Percentiles rank a stretch among this genome's conserved stretches.
phyloP scores from a whole-genome alignment of 495 filamentous ascomycete genomes.

The Podospora appendiculata region DNA sequence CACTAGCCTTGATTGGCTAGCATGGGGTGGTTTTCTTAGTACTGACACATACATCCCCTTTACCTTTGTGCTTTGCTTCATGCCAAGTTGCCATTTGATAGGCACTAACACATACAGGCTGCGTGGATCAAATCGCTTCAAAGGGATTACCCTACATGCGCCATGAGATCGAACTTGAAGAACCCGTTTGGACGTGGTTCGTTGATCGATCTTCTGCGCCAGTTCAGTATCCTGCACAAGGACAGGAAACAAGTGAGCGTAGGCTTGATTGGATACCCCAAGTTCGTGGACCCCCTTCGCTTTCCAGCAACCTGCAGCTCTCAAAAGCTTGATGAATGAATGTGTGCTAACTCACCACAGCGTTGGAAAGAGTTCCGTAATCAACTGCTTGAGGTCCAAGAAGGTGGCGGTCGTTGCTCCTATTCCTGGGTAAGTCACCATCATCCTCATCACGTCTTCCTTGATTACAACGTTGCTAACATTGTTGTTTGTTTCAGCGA shows the following conservation, averaged over 20 bases:
- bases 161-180: slow-evolving; percentile 86
- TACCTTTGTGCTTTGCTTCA: not conserved
- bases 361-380: slow-evolving; percentile 85
- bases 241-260: slow-evolving; percentile 89
- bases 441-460: too few species aligned
- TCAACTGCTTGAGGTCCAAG: slow-evolving; percentile 88
- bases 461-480: too few species aligned
- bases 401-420: slow-evolving; percentile 92
- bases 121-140: slow-evolving; percentile 25
- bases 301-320: too few species aligned
- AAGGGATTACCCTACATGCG: slow-evolving; percentile 81
- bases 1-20: slow-evolving; percentile 30
- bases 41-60: slow-evolving; percentile 83
- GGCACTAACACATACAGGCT: slow-evolving; percentile 19
- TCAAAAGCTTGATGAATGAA: too few species aligned
- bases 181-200: slow-evolving; percentile 72
- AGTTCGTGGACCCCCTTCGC: not conserved
- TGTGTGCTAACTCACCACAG: too few species aligned
- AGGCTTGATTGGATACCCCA: slow-evolving; percentile 70
- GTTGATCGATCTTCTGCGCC: slow-evolving; percentile 66
- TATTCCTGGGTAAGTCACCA: slow-evolving; percentile 51
- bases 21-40: slow-evolving; percentile 88
- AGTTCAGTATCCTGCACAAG: slow-evolving; percentile 86
- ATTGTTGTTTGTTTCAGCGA: slow-evolving; percentile 39
- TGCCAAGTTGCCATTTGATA: not conserved